Conservation (phyloP, 2,329 filamentous ascomycete species). For the Fusarium anguioides region DNA sequence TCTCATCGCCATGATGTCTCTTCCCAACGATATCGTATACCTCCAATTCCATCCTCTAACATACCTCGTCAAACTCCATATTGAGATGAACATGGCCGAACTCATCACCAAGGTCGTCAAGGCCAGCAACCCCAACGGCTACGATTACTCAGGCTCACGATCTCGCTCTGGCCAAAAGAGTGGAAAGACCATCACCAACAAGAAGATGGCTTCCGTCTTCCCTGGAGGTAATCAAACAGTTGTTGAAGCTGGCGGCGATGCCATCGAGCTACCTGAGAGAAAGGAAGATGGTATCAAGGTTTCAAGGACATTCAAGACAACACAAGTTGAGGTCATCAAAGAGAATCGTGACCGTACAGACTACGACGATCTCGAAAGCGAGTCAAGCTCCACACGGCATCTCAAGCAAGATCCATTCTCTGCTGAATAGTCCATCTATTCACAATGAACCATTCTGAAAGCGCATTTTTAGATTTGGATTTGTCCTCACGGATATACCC, state of each 20-base stretch:
- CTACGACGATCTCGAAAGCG: slow-evolving; percentile 42
- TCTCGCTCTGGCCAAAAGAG: slow-evolving; percentile 39
- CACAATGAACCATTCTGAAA: neutral
- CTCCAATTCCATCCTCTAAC: slow-evolving; percentile 64
- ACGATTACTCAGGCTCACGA: slow-evolving; percentile 40
- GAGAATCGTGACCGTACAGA: slow-evolving; percentile 21
- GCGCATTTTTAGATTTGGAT: neutral
- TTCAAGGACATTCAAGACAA: slow-evolving; percentile 43
- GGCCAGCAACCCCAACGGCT: slow-evolving; percentile 41
- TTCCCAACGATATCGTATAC: slow-evolving; percentile 47
- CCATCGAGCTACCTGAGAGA: slow-evolving; percentile 36
- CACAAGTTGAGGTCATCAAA: slow-evolving; percentile 35
- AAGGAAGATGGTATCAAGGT: slow-evolving; percentile 38
- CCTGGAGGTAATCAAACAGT: slow-evolving; percentile 35
- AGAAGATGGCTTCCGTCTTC: slow-evolving; percentile 37
- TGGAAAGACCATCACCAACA: slow-evolving; percentile 15
- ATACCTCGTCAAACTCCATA: slow-evolving; percentile 65
- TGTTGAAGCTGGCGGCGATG: slow-evolving; percentile 35
- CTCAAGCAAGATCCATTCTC: slow-evolving; percentile 39
- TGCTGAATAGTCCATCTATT: neutral
- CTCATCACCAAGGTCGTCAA: slow-evolving; percentile 57
- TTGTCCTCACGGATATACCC: slow-evolving; percentile 6
- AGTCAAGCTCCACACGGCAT: slow-evolving; percentile 42
- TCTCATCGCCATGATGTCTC: slow-evolving; percentile 49
- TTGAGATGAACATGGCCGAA: slow-evolving; percentile 65